Conservation (phyloP, 1,284 basidiomycete genomes). For the Ceratobasidium sp. region DNA sequence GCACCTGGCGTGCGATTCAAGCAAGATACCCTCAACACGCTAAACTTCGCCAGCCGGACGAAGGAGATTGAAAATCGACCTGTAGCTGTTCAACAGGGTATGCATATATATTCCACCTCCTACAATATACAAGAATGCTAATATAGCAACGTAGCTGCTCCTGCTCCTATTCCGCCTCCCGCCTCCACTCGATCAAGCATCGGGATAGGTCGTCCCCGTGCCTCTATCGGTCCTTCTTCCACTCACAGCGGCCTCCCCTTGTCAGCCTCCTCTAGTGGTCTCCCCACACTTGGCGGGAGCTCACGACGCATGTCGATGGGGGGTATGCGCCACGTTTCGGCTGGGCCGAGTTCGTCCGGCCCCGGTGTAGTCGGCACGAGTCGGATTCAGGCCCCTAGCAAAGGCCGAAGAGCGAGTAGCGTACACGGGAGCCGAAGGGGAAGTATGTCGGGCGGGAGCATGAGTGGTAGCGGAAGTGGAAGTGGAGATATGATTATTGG, state of each 20-base stretch:
- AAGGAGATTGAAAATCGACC: constrained; percentile 85
- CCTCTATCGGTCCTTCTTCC: constrained; percentile 46
- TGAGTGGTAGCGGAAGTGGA: constrained; percentile 24
- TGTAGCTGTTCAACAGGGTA: constrained; percentile 78
- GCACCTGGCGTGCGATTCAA: constrained; percentile 83
- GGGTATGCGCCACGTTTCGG: constrained; percentile 33
- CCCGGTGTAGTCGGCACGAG: constrained; percentile 14
- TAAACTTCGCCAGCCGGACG: constrained; percentile 83
- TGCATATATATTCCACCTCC: constrained; percentile 10
- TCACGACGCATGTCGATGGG: constrained; percentile 38
- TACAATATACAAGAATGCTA: constrained; percentile 23
- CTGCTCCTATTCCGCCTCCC: constrained; percentile 61
- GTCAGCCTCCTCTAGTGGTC: constrained; percentile 41
- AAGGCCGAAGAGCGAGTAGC: constrained; percentile 31
- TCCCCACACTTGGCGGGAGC: constrained; percentile 3
- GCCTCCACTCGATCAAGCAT: constrained; percentile 51
- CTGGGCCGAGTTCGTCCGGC: constrained; percentile 41
- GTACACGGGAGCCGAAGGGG: constrained; percentile 51
- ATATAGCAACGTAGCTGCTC: constrained; percentile 50
- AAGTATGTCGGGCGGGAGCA: constrained; percentile 40
- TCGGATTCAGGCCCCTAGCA: constrained; percentile 15
- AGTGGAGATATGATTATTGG: constrained; percentile 51
- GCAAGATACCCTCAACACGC: constrained; percentile 85
- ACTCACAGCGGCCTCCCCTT: constrained; percentile 37
- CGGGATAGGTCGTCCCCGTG: constrained; percentile 50